Evolutionary conservation across 306 rosid species (phyloP).

Genomic region (Boehmeria nivea): DNA sequence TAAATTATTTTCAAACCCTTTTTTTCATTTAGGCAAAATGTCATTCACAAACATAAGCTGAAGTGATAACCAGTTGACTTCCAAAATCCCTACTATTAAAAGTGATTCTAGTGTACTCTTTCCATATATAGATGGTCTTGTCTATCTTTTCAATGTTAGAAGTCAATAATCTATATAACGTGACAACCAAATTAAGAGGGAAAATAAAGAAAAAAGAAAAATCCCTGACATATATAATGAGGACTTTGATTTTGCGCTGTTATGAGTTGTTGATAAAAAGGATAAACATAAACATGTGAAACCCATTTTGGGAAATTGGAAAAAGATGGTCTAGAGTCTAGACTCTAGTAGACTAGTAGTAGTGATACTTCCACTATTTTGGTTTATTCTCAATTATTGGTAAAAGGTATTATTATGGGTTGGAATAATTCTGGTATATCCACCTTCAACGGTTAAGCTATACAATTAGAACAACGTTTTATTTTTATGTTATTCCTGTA

Average conservation of each 20-base stretch:
- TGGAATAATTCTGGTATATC: constrained; percentile 21
- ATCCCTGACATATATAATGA: neutral
- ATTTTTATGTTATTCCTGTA: too few relatives aligned
- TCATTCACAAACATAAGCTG: too few relatives aligned
- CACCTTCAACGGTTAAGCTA: constrained; percentile 43
- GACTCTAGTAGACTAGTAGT: neutral
- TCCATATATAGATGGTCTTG: constrained; percentile 6
- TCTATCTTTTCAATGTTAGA: constrained; percentile 15
- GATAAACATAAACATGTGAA: constrained; percentile 1
- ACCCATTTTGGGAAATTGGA: constrained; percentile 20
- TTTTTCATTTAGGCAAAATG: too few relatives aligned
- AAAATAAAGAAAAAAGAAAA: neutral
- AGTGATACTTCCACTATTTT: constrained; percentile 24
- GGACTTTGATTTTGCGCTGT: neutral
- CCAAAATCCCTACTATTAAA: neutral
- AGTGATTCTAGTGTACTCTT: constrained; percentile 6
- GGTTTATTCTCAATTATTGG: neutral
- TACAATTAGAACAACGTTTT: constrained; percentile 7
- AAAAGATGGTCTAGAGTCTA: neutral
- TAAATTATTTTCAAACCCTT: too few relatives aligned
- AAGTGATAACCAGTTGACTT: too few relatives aligned
- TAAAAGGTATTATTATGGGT: neutral
- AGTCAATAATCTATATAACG: neutral
- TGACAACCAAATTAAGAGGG: neutral
- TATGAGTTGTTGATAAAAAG: neutral